Evolutionary conservation across 495 filamentous ascomycete genomes (phyloP).

Genomic region (Corynascus novoguineensis): DNA sequence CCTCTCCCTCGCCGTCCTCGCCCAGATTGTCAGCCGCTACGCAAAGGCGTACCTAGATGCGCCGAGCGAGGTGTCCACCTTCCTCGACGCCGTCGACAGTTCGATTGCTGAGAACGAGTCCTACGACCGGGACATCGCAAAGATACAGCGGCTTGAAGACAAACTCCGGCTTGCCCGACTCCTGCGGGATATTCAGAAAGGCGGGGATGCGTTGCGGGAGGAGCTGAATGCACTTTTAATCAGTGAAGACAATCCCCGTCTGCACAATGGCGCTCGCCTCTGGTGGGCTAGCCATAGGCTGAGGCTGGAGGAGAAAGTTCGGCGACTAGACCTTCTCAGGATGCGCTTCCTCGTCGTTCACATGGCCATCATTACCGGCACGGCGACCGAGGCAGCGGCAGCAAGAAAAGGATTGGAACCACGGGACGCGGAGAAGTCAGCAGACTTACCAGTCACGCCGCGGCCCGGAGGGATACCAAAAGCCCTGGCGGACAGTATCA

Average conservation of each 20-base stretch:
- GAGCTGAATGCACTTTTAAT: constrained; percentile 44
- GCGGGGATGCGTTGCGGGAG: constrained; percentile 48
- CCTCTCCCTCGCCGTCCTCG: constrained; percentile 39
- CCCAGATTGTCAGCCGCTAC: constrained; percentile 40
- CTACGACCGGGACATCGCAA: constrained; percentile 49
- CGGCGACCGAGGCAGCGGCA: constrained; percentile 31
- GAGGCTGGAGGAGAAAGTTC: constrained; percentile 47
- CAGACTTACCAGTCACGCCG: constrained; percentile 1
- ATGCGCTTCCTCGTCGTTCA: constrained; percentile 55
- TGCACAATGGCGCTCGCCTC: constrained; percentile 39
- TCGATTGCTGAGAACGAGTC: constrained; percentile 47
- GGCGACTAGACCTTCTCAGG: constrained; percentile 53
- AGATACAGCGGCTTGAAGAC: constrained; percentile 47
- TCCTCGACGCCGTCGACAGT: constrained; percentile 47
- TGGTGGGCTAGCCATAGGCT: constrained; percentile 44
- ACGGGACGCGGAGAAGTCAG: constrained; percentile 30
- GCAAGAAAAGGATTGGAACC: constrained; percentile 27
- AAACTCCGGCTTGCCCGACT: constrained; percentile 46
- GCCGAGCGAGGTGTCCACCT: constrained; percentile 44
- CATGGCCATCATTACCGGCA: constrained; percentile 47
- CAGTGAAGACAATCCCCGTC: constrained; percentile 37
- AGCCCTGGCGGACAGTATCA: constrained; percentile 36
- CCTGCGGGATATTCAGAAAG: constrained; percentile 52
- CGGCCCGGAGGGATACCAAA: constrained; percentile 24
- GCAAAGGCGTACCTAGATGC: constrained; percentile 43